Percentiles rank a stretch among this genome's conserved stretches.
phyloP scores from a whole-genome alignment of 495 filamentous ascomycete genomes.

The Schizothecium vesticola region DNA sequence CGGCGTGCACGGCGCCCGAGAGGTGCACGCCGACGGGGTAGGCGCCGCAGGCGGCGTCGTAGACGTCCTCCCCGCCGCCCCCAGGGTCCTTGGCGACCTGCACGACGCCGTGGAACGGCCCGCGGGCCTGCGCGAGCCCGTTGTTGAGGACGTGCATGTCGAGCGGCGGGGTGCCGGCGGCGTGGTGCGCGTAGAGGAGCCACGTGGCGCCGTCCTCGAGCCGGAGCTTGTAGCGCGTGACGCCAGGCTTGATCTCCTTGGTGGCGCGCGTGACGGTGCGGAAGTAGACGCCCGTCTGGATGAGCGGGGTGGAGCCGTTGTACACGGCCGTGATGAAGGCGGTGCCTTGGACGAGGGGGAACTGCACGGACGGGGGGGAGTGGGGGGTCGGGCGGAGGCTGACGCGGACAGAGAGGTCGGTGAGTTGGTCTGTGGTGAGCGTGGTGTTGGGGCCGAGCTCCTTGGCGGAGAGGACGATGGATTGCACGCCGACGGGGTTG shows the following conservation, averaged over 20 bases:
- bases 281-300: conserved; percentile 73
- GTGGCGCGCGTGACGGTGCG: conserved; percentile 57
- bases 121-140: conserved; percentile 36
- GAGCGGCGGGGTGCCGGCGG: conserved; percentile 32
- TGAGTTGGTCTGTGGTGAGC: conserved; percentile 58
- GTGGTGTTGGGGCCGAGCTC: conserved; percentile 59
- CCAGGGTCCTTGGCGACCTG: conserved; percentile 71
- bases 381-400: conserved; percentile 53
- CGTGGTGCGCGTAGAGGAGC: conserved; percentile 72
- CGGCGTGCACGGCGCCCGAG: conserved; percentile 54
- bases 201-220: conserved; percentile 71
- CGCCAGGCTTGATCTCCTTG: conserved; percentile 49
- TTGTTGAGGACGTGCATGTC: conserved; percentile 46
- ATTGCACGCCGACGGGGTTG: conserved; percentile 77
- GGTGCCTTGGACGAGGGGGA: conserved; percentile 88
- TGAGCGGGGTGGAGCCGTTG: conserved; percentile 57
- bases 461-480: conserved; percentile 67
- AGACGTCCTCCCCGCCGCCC: conserved; percentile 60
- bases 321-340: conserved; percentile 82
- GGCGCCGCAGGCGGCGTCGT: conserved; percentile 70
- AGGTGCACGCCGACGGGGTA: conserved; percentile 61
- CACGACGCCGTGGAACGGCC: conserved; percentile 59
- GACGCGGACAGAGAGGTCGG: conserved; percentile 67
- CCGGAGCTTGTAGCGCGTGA: conserved; percentile 71
- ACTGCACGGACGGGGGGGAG: conserved; percentile 54